Percentiles rank a stretch among this genome's conserved stretches.
Conservation (phyloP, 306 rosid species). For the Lagenaria siceraria region DNA sequence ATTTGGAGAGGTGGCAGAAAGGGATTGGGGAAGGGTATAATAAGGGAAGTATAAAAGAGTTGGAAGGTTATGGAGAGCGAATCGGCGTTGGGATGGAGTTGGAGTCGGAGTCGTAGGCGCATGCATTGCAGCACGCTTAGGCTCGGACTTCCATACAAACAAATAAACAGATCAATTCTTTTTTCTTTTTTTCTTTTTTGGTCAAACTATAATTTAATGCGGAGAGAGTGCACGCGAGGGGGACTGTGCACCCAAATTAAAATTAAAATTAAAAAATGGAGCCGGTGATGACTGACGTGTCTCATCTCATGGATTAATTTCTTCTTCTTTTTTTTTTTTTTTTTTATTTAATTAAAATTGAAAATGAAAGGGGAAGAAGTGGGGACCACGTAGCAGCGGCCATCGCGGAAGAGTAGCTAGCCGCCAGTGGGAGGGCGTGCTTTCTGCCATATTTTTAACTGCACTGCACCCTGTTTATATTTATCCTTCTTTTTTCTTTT, state of each 20-base stretch:
- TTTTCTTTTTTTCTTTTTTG: not conserved
- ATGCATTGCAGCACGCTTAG: conserved; percentile 39
- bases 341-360: too few species aligned
- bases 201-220: conserved; percentile 36
- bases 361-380: not conserved
- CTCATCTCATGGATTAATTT: not conserved
- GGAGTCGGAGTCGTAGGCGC: conserved; percentile 14
- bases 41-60: not conserved
- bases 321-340: too few species aligned
- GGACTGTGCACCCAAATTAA: not conserved
- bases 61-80: conserved; percentile 8
- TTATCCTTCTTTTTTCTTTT: too few species aligned
- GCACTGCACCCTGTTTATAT: too few species aligned
- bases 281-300: not conserved
- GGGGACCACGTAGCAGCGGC: conserved; percentile 21
- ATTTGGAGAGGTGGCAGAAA: not conserved
- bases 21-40: not conserved
- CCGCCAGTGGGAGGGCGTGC: conserved; percentile 20
- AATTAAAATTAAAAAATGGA: not conserved
- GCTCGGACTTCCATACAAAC: conserved; percentile 21
- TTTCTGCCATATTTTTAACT: not conserved
- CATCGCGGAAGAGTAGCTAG: conserved; percentile 20
- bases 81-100: conserved; percentile 17
- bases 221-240: conserved; percentile 24
- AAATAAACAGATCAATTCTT: not conserved